A percentile compares a stretch with the other conserved stretches of the same genome.
Evolutionary conservation across 2,329 filamentous ascomycete species (phyloP).

Genomic region (Chrysoporthe puriensis): DNA sequence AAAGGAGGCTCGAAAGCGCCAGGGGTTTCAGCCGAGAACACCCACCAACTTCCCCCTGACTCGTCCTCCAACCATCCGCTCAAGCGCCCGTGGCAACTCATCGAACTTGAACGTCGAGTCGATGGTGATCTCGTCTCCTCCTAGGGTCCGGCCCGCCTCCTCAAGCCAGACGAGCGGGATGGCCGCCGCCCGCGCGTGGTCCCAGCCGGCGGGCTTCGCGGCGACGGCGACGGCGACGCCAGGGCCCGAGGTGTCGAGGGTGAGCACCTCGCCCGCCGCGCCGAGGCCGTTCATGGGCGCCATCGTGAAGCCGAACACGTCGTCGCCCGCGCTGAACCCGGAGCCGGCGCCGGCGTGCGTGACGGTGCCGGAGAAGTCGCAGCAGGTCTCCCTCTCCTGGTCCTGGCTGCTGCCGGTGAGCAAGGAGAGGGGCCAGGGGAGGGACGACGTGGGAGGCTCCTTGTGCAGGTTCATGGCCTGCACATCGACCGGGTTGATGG

Average conservation of each 20-base stretch:
- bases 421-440: conserved; percentile 13
- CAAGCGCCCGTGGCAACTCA: conserved; percentile 14
- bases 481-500: conserved; percentile 31
- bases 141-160: conserved; percentile 5
- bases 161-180: conserved; percentile 18
- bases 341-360: conserved; percentile 1
- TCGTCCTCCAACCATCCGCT: conserved; percentile 12
- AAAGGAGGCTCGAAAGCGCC: not conserved
- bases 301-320: conserved; percentile 20
- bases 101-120: conserved; percentile 15
- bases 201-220: conserved; percentile 7
- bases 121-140: not conserved
- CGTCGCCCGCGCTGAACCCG: not conserved
- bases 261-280: conserved; percentile 11
- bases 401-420: not conserved
- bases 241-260: conserved; percentile 6
- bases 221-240: conserved; percentile 10
- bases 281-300: conserved; percentile 11
- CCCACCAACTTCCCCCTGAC: conserved; percentile 11
- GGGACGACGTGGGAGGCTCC: not conserved
- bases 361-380: conserved; percentile 15
- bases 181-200: conserved; percentile 6
- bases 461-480: conserved; percentile 29
- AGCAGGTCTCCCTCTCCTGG: conserved; percentile 17
- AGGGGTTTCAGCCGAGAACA: not conserved